Percentiles rank a stretch among this genome's conserved stretches.
phyloP scores from a whole-genome alignment of 768 basidiomycete genomes.

The Psilocybe sp. region DNA sequence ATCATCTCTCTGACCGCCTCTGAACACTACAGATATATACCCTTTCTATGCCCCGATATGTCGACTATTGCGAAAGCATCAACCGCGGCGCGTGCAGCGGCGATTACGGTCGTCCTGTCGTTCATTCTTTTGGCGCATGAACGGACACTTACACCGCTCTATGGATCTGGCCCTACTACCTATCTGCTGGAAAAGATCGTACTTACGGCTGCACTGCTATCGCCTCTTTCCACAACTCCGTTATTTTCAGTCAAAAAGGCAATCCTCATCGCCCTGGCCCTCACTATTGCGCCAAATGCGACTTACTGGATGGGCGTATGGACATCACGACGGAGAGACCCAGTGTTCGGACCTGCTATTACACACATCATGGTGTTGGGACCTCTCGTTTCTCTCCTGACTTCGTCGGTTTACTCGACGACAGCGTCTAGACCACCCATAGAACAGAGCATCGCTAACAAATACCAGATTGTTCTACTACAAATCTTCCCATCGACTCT shows the following conservation, averaged over 20 bases:
- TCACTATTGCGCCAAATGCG: constrained; percentile 54
- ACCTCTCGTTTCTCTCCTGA: constrained; percentile 53
- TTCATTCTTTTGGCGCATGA: constrained; percentile 62
- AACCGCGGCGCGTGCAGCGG: background rate
- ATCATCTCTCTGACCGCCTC: too few species aligned
- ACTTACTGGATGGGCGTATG: constrained; percentile 64
- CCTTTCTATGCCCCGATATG: too few species aligned
- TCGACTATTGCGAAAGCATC: too few species aligned
- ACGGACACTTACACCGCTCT: constrained; percentile 65
- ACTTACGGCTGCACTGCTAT: constrained; percentile 31
- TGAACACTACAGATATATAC: too few species aligned
- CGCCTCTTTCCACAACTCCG: constrained; percentile 37
- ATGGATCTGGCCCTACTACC: constrained; percentile 56
- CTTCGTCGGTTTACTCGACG: constrained; percentile 32
- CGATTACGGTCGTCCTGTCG: constrained; percentile 33
- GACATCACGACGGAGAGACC: constrained; percentile 51
- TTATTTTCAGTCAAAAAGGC: constrained; percentile 29
- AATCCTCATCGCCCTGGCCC: constrained; percentile 35
- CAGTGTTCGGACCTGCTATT: constrained; percentile 54
- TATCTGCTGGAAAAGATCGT: constrained; percentile 42
- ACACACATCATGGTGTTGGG: constrained; percentile 56
- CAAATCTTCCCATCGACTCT: too few species aligned
- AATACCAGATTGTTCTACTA: too few species aligned
- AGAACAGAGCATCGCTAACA: too few species aligned
- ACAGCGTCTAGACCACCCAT: constrained; percentile 14